These are phyloP conservation scores for Xerocomus alliaceus DNA, from an alignment of 1,284 basidiomycete species.

Conservation along the genomic window DNA sequence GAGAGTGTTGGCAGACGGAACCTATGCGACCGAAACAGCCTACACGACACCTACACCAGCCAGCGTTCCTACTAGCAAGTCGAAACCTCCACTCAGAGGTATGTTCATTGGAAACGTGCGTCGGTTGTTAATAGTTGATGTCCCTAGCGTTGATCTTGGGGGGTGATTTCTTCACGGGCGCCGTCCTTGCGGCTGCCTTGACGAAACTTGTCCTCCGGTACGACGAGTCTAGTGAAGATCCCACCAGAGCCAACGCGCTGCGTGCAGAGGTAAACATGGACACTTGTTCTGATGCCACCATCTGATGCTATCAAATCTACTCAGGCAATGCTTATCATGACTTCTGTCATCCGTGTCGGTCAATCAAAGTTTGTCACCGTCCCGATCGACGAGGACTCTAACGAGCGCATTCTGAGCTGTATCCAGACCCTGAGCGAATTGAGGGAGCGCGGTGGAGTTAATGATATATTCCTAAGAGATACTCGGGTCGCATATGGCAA, in stretches of 20 bases:
- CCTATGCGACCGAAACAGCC: conserved; percentile 96
- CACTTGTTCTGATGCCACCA: background rate
- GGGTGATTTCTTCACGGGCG: conserved; percentile 97
- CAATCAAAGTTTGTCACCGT: conserved; percentile 94
- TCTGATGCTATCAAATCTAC: background rate
- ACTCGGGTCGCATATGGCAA: conserved; percentile 93
- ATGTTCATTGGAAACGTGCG: background rate
- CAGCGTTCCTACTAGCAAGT: conserved; percentile 81
- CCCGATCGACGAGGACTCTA: conserved; percentile 97
- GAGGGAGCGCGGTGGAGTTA: conserved; percentile 64
- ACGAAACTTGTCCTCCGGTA: conserved; percentile 93
- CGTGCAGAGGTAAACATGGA: conserved; percentile 76
- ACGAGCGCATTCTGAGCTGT: conserved; percentile 96
- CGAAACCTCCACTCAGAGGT: conserved; percentile 92
- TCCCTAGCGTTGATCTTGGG: conserved; percentile 81
- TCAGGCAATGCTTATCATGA: conserved; percentile 97
- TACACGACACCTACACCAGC: conserved; percentile 77
- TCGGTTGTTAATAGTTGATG: background rate
- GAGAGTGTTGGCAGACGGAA: conserved; percentile 92
- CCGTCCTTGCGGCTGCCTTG: conserved; percentile 87
- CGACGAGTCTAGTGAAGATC: conserved; percentile 66
- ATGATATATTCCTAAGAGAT: conserved; percentile 91
- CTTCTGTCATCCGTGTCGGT: conserved; percentile 94
- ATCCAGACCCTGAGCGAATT: conserved; percentile 90
- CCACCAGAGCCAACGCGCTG: conserved; percentile 70